phyloP scores from a whole-genome alignment of 73 alveolate species.

The Symbiodinium pilosum region DNA sequence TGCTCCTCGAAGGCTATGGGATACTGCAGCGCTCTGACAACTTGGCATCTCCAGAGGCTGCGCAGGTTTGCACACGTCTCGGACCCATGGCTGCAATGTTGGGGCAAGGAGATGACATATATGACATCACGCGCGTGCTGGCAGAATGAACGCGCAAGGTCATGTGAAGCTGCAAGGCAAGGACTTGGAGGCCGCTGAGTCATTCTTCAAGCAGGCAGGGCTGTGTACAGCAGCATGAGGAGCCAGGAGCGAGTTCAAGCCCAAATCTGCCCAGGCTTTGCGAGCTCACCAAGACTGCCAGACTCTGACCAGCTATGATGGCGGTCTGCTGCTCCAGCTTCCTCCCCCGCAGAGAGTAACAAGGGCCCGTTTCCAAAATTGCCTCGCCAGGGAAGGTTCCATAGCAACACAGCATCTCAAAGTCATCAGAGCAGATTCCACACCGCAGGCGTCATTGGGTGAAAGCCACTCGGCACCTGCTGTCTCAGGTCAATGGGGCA shows the following conservation, averaged over 20 bases:
- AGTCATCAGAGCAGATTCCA: no score
- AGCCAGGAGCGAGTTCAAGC: background rate
- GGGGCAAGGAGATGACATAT: no score
- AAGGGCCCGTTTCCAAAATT: no score
- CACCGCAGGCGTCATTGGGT: no score
- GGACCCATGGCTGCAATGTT: conserved; percentile 6
- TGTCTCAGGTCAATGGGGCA: conserved; percentile 61
- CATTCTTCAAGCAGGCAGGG: conserved; percentile 38
- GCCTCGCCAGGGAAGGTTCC: no score
- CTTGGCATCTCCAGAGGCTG: conserved; percentile 22
- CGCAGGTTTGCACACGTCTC: conserved; percentile 41
- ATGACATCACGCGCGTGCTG: no score
- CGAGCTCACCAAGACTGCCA: conserved; percentile 55
- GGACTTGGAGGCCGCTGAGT: conserved; percentile 61
- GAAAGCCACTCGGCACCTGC: no score
- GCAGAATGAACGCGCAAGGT: background rate
- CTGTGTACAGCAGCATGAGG: background rate
- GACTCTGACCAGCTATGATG: conserved; percentile 38
- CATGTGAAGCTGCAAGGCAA: conserved; percentile 44
- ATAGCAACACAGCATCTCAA: no score
- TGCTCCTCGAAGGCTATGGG: conserved; percentile 20
- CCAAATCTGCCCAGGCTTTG: background rate
- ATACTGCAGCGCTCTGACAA: background rate
- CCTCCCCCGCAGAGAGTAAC: background rate
- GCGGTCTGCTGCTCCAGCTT: conserved; percentile 59